Evolutionary conservation across 164 flowering plant species (phyloP), one percentile per base, ranked within the genome.

Genomic region (grape (Vitis vinifera)): DNA sequence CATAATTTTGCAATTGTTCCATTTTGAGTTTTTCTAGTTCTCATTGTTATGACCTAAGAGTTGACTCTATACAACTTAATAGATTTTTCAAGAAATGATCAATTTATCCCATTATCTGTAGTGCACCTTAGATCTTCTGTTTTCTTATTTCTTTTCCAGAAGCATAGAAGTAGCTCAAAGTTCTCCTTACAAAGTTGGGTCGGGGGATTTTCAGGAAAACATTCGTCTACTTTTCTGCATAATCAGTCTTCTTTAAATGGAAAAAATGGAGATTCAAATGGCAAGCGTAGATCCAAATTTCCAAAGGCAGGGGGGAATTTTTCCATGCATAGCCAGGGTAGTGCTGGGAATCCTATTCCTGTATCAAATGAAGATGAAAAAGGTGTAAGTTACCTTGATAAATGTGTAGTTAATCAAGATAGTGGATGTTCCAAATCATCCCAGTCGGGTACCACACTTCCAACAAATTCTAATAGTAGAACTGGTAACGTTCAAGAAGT

Each of bases 111-210:
- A 37, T 3, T 37, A 37, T 37, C 4, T 37, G 4, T 37, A 37
- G 44, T 37, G 44, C 7, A 37, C 7, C 44, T 37, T 37, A 37
- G 44, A 37, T 37, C 44, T 37, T 75, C 48, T 15, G 60, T 50
- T 70, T 66, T 48, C 14, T 55, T 51, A 37, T 23, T 77, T 75
- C 3, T 71, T 76, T 6, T 72, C 57, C 89, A 91, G 97, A 91
- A 84, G 77, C 93, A 91, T 67, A 84, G 92, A 81, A 79, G 83
- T 67, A 86, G 80, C 74, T 82, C 91, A 62, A 92, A 91, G 75
- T 79, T 82, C 74, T 84, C 91, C 29, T 29, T 82, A 11, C 89
- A 84, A 64, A 82, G 83, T 71, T 83, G 83, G 83, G 86, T 79
- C 63, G 88, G 88, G 49, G 92, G 86, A 50, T 71, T 82, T 58